Percentiles rank a stretch among this genome's conserved stretches.
Conservation (phyloP, 306 rosid species). For the Benincasa hispida region DNA sequence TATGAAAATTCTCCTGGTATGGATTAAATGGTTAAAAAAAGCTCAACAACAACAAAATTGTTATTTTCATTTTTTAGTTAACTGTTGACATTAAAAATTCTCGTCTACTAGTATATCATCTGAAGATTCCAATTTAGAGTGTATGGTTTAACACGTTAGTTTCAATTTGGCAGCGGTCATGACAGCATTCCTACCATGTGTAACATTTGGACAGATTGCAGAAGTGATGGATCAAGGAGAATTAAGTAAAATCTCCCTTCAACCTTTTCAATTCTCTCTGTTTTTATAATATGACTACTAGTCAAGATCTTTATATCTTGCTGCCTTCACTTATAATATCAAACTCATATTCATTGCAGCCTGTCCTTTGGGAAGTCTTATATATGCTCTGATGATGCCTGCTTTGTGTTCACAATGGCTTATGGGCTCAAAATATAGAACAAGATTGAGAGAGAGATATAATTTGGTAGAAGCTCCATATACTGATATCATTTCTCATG, state of each 20-base stretch:
- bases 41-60: too few relatives aligned
- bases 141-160: neutral
- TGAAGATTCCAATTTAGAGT: neutral
- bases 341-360: slow-evolving; percentile 3
- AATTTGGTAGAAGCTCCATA: slow-evolving; percentile 55
- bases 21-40: too few relatives aligned
- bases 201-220: slow-evolving; percentile 52
- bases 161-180: slow-evolving; percentile 31
- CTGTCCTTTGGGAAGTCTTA: slow-evolving; percentile 49
- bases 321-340: too few relatives aligned
- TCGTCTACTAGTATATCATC: neutral
- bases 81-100: neutral
- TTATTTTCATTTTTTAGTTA: neutral
- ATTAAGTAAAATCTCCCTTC: slow-evolving; percentile 22
- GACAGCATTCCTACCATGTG: slow-evolving; percentile 56
- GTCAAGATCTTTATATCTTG: neutral
- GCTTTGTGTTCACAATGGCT: slow-evolving; percentile 63
- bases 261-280: neutral
- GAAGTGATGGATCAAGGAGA: slow-evolving; percentile 59
- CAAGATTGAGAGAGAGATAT: slow-evolving; percentile 34
- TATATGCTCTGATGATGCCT: slow-evolving; percentile 56
- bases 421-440: slow-evolving; percentile 50
- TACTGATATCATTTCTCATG: slow-evolving; percentile 45
- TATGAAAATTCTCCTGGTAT: too few relatives aligned
- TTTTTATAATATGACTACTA: neutral